Evolutionary conservation across 2,329 filamentous ascomycete species (phyloP), one percentile per base, ranked within the genome.

Genomic region (Pseudocercospora fuligena): DNA sequence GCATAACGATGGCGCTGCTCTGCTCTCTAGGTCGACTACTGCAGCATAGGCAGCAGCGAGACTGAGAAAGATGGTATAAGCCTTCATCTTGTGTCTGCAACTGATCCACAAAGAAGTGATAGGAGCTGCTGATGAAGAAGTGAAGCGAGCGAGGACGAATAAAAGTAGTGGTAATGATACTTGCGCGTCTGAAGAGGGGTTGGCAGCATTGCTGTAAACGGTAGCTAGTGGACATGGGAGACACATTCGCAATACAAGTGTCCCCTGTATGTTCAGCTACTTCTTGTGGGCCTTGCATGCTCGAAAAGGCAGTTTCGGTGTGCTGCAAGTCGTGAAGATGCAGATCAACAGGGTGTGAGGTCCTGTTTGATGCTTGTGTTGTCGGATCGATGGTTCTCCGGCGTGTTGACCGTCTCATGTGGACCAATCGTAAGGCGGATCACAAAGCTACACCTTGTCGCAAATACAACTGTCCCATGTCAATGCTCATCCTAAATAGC

Each of bases 1-100:
- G 77, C 87, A 89, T 71, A 89, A 85, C 66, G 85, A 82, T 2
- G 75, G 81, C 71, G 85, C 81, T 12, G 74, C 33, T 31, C 84
- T 84, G 53, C 85, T 82, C 75, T 86, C 16, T 3, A 54, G 83
- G 43, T 73, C 73, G 60, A 66, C 29, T 53, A 69, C 72, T 23
- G 65, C 54, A 47, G 67, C 67, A 61, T 29, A 31, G 51, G 73
- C 72, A 63, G 69, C 69, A 46, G 72, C 69, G 51, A 73, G 62
- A 61, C 66, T 58, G 65, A 69, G 40, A 47, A 63, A 63, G 33
- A 69, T 60, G 57, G 53, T 67, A 43, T 60, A 63, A 36, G 62
- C 23, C 69, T 71, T 71, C 68, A 70, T 70, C 36, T 43, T 69
- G 33, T 33, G 25, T 21, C 57, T 57, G 12, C 27, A 23, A 33